Base-by-base conservation (phyloP, 352 stramenopile genomes). In the Globisporangium parvum region DNA sequence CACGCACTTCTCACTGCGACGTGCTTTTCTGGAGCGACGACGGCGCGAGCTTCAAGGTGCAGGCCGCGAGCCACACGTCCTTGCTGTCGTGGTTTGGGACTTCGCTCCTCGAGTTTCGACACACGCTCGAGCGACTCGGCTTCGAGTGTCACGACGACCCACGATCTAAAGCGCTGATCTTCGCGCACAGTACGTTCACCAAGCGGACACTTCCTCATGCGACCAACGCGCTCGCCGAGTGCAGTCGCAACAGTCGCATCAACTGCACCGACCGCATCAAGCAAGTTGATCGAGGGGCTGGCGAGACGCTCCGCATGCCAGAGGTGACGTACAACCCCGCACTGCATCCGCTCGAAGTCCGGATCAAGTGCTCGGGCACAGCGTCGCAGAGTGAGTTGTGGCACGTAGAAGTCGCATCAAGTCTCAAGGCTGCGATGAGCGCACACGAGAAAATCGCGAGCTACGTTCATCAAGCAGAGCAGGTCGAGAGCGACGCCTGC, bases 321-420 rank as follows among this genome's bases (percentile, higher is more conserved):
- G 64, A 47, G 26, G 52, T 77, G 24, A 61, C 66, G 2, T 80
- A 76, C 52, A 73, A 48, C 55, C 51, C 71, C 11, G 57, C 60
- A 11, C 57, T 88, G 12, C 75, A 75, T 17, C 77, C 77, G 12
- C 53, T 88, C 17, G 77, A 88, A 53, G 63, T 88, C 24, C 71
- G 71, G 3, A 17, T 88, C 14, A 80, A 64, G 58, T 65, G 79
- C 18, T 55, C 60, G 12, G 51, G 65, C 26, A 15, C 20, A 15
- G 41, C 57, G 20, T 67, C 57, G 4, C 41, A 23, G 4, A 47
- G 17, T 18, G 31, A 66, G 46, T 56, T 61, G 23, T 76, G 69
- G 47, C 58, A 72, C 31, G 66, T 86, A 28, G 71, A 69, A 2
- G 59, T 83, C 24, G 65, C 71, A 6, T 62, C 67, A 3, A 86